Percentiles rank a stretch among this genome's conserved stretches.
Conservation (phyloP, 495 filamentous ascomycete species). For the Podospora pseudopauciseta region DNA sequence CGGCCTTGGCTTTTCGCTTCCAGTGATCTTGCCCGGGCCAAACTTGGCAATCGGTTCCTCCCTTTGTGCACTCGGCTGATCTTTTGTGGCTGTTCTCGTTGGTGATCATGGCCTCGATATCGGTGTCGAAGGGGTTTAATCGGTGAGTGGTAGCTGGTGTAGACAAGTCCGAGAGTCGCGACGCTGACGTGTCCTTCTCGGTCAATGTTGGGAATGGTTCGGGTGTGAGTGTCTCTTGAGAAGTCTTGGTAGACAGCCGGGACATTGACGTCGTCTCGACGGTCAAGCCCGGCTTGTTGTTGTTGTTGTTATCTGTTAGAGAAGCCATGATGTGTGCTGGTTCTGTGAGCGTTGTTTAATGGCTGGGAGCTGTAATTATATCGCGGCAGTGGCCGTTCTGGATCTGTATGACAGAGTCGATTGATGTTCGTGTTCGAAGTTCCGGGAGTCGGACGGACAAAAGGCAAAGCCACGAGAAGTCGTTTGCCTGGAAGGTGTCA, state of each 20-base stretch:
- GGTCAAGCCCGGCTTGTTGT: constrained; percentile 32
- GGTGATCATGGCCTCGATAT: constrained; percentile 46
- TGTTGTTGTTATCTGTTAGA: constrained; percentile 11
- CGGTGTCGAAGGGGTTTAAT: constrained; percentile 45
- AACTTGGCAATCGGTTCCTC: constrained; percentile 41
- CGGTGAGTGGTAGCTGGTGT: constrained; percentile 35
- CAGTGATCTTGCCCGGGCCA: constrained; percentile 53
- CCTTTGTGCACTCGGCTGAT: constrained; percentile 31
- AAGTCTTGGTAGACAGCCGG: constrained; percentile 23
- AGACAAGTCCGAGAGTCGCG: constrained; percentile 35
- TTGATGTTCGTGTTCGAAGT: neutral
- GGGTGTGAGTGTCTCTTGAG: constrained; percentile 29
- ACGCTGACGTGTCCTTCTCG: constrained; percentile 27
- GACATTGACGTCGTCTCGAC: constrained; percentile 29
- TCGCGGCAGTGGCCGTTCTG: constrained; percentile 13
- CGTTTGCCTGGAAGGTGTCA: constrained; percentile 18
- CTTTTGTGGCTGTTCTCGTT: constrained; percentile 30
- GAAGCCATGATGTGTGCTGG: constrained; percentile 27
- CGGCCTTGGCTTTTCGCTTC: constrained; percentile 45
- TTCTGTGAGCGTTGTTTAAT: constrained; percentile 10
- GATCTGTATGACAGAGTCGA: neutral
- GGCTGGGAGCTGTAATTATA: constrained; percentile 25
- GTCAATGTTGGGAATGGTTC: constrained; percentile 25
- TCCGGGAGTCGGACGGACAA: neutral
- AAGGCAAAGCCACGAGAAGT: neutral